Evolutionary conservation across 106 monocot genomes (phyloP), one percentile per base, ranked within the genome.

Genomic region (Phalaenopsis equestris): DNA sequence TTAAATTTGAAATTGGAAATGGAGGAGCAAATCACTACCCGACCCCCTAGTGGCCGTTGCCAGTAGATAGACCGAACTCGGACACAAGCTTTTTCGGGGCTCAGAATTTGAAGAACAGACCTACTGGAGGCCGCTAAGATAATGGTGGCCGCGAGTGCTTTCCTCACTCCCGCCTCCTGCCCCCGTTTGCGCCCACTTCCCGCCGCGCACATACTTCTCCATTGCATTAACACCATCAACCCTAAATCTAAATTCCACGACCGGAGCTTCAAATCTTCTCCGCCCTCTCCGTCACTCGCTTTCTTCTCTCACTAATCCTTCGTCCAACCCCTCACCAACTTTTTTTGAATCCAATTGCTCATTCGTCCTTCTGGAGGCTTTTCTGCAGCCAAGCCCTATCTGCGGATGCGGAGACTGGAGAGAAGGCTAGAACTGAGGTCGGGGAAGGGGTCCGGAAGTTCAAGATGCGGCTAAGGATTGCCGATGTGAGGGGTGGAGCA

Each of bases 401-500:
- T 19, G 55, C 84, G 8, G 82, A 72, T 12, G 67, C 84, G 37
- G 88, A 79, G 47, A 61, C 78, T 24, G 41, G 5, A 39, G 80
- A 78, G 30, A 15, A 10, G 64, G 48, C 57, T 48, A 68, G 5
- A 11, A 42, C 61, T 30, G 72, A 73, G 55, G 70, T 68, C 18
- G 84, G 38, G 42, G 81, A 85, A 74, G 86, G 65, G n/a, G 85
- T 98, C 2, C 57, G 88, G 12, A 77, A 85, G 84, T 94, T 94
- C 85, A 77, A 85, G 87, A 89, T 84, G 81, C 86, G 97, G 15
- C 45, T 84, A 73, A 90, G 80, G 67, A 88, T 97, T 21, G 83
- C 76, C 17, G 97, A 97, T n/a, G 82, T 94, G 23, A 98, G 90
- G 85, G 90, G 86, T 16, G 96, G 91, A 16, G 79, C 82, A 5